A percentile compares a stretch with the other conserved stretches of the same genome.
phyloP scores from a whole-genome alignment of 1,284 basidiomycete species.

The Ustilago esculenta region DNA sequence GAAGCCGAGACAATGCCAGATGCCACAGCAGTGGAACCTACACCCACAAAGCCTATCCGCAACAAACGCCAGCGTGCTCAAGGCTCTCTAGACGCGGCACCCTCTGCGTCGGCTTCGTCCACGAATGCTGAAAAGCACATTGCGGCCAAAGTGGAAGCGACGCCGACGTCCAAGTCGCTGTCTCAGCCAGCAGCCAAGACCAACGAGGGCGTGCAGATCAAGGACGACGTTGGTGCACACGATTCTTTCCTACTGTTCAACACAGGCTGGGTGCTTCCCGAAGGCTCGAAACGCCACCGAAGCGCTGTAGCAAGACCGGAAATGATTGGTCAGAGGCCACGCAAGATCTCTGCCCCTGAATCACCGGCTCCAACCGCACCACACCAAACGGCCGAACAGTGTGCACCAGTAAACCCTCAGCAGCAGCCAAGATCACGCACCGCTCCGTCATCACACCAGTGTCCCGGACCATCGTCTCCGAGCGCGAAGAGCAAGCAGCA shows the following conservation, averaged over 20 bases:
- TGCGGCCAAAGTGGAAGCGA: background rate
- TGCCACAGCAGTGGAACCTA: background rate
- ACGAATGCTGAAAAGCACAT: background rate
- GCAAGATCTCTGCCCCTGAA: constrained; percentile 47
- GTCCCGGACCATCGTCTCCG: background rate
- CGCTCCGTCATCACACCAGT: constrained; percentile 12
- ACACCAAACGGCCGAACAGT: background rate
- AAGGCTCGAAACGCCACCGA: constrained; percentile 69
- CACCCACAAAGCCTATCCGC: constrained; percentile 1
- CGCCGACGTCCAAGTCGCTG: constrained; percentile 12
- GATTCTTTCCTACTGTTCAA: constrained; percentile 86
- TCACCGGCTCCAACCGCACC: constrained; percentile 18
- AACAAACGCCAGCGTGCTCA: constrained; percentile 25
- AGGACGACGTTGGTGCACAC: constrained; percentile 74
- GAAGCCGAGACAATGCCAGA: constrained; percentile 5
- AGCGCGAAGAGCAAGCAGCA: background rate
- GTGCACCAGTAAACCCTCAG: constrained; percentile 7
- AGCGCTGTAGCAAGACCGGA: constrained; percentile 19
- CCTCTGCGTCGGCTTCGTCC: background rate
- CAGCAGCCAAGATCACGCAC: constrained; percentile 31
- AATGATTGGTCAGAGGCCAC: constrained; percentile 35
- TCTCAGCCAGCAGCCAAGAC: constrained; percentile 58
- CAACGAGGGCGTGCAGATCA: constrained; percentile 70
- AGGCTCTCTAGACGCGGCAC: constrained; percentile 8
- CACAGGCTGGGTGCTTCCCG: constrained; percentile 85